These are phyloP conservation scores for Fusarium napiforme DNA, from an alignment of 2,329 filamentous ascomycete genomes.

Conservation along the genomic window DNA sequence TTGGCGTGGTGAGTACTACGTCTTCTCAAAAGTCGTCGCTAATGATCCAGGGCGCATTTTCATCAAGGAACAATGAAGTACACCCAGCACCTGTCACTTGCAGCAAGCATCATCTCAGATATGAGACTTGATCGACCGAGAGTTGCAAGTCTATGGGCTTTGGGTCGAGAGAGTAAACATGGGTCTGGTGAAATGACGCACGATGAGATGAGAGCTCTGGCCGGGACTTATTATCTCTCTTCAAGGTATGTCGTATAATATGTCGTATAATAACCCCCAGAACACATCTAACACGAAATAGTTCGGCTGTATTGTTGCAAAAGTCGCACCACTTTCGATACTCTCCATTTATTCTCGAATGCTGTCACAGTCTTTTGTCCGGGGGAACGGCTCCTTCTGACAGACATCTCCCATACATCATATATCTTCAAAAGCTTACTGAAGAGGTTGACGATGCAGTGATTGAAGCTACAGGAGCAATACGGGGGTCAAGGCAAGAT, in stretches of 20 bases:
- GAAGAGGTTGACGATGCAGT: slow-evolving; percentile 47
- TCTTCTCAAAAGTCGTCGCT: background rate
- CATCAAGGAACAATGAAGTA: slow-evolving; percentile 45
- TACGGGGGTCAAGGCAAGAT: background rate
- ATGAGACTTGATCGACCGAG: slow-evolving; percentile 46
- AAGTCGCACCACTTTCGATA: slow-evolving; percentile 46
- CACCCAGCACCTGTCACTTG: slow-evolving; percentile 47
- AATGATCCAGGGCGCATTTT: slow-evolving; percentile 47
- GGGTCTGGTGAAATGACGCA: slow-evolving; percentile 29
- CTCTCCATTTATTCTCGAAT: slow-evolving; percentile 44
- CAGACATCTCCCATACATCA: slow-evolving; percentile 46
- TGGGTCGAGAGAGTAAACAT: slow-evolving; percentile 39
- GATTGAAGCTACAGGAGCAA: slow-evolving; percentile 9
- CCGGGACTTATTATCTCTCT: slow-evolving; percentile 48
- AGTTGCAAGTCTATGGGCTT: slow-evolving; percentile 43
- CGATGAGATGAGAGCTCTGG: slow-evolving; percentile 47
- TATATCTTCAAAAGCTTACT: slow-evolving; percentile 46
- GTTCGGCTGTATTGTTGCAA: slow-evolving; percentile 44
- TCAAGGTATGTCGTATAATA: slow-evolving; percentile 43
- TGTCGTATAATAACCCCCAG: rapidly evolving
- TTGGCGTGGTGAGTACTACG: slow-evolving; percentile 45
- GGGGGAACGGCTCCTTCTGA: slow-evolving; percentile 34
- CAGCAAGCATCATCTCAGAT: slow-evolving; percentile 48
- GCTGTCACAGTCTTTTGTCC: slow-evolving; percentile 35
- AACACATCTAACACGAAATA: background rate